phyloP scores from a whole-genome alignment of 225 moss, liverwort and hornwort species.

The Asterella californica region DNA sequence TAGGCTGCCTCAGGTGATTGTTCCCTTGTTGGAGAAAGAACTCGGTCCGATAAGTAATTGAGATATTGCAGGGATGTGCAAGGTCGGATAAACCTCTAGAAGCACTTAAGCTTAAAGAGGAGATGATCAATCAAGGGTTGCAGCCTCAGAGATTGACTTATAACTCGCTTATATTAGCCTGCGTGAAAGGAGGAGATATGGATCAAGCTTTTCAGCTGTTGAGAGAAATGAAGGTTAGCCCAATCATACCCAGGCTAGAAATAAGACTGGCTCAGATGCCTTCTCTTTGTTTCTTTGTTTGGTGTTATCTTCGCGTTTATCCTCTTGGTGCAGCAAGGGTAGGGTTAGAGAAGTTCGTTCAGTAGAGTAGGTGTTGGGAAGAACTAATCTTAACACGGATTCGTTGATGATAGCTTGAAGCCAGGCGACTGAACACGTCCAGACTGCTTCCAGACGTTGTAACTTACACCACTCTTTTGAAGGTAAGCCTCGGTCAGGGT shows the following conservation, averaged over 20 bases:
- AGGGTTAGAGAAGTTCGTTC: background rate
- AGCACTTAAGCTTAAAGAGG: constrained; percentile 84
- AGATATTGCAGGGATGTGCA: constrained; percentile 65
- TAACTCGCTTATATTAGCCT: constrained; percentile 85
- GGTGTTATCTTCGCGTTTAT: background rate
- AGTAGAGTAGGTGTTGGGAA: background rate
- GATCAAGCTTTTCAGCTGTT: constrained; percentile 59
- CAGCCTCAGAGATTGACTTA: constrained; percentile 85
- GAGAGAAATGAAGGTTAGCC: constrained; percentile 77
- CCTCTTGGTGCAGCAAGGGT: background rate
- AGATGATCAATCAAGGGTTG: constrained; percentile 76
- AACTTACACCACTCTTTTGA: constrained; percentile 84
- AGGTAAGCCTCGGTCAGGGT: constrained; percentile 42
- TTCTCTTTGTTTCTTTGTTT: background rate
- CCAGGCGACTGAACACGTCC: constrained; percentile 70
- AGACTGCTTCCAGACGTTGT: constrained; percentile 92
- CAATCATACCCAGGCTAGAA: background rate
- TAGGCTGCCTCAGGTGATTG: background rate
- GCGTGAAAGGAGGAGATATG: constrained; percentile 76
- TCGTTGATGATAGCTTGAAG: constrained; percentile 58
- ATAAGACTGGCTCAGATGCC: background rate
- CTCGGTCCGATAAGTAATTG: background rate
- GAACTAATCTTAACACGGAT: background rate
- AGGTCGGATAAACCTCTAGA: constrained; percentile 92
- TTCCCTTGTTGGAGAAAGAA: background rate